phyloP scores from a whole-genome alignment of 2,329 filamentous ascomycete species.

The Neurospora crassa region DNA sequence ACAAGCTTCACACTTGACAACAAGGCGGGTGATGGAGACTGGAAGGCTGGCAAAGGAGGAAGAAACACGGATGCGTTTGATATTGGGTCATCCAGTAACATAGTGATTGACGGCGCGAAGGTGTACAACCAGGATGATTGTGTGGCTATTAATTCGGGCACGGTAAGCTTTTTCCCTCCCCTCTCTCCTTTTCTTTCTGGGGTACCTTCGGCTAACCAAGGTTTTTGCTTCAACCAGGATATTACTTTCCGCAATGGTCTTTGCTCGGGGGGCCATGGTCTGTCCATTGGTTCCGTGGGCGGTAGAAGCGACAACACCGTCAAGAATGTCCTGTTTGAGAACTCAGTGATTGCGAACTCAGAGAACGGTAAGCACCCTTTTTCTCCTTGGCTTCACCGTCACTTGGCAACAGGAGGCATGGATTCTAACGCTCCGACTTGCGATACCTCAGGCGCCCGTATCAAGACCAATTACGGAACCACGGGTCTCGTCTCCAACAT shows the following conservation, averaged over 20 bases:
- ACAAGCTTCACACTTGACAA: constrained; percentile 47
- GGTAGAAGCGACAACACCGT: constrained; percentile 46
- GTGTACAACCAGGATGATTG: constrained; percentile 53
- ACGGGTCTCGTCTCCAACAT: constrained; percentile 43
- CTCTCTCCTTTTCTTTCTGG: neutral
- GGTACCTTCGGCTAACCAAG: neutral
- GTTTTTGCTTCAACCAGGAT: constrained; percentile 12
- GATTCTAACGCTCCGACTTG: neutral
- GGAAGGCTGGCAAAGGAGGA: constrained; percentile 21
- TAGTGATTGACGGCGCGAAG: constrained; percentile 40
- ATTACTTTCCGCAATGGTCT: constrained; percentile 31
- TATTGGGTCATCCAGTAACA: constrained; percentile 33
- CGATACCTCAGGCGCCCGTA: constrained; percentile 29
- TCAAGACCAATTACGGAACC: constrained; percentile 44
- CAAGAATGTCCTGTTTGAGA: constrained; percentile 38
- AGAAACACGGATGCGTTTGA: constrained; percentile 49
- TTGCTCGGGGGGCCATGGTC: constrained; percentile 44
- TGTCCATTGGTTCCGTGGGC: constrained; percentile 51
- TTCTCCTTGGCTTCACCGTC: neutral
- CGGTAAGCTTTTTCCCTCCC: neutral
- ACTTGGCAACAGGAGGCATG: neutral
- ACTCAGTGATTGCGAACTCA: constrained; percentile 39
- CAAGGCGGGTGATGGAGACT: constrained; percentile 35
- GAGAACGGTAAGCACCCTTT: constrained; percentile 31
- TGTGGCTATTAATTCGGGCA: constrained; percentile 46